Evolutionary conservation across 495 filamentous ascomycete genomes (phyloP).

Genomic region (Aspergillus nidulans): DNA sequence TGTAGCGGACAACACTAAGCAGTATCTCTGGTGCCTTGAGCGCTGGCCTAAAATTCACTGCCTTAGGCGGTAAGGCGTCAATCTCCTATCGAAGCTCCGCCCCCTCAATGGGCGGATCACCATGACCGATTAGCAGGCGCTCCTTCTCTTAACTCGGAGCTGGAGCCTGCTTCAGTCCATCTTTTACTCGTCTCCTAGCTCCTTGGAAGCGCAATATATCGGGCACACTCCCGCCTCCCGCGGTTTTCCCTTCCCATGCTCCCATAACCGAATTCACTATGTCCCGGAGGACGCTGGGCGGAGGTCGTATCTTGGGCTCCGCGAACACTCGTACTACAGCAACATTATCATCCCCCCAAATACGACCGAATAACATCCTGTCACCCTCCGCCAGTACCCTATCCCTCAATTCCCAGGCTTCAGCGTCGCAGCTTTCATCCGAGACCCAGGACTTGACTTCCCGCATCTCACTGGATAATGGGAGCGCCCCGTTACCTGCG

Average conservation of each 20-base stretch:
- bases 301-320: constrained; percentile 82
- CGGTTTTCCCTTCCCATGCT: constrained; percentile 34
- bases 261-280: constrained; percentile 46
- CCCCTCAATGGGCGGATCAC: constrained; percentile 10
- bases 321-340: constrained; percentile 72
- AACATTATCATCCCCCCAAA: constrained; percentile 51
- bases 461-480: constrained; percentile 53
- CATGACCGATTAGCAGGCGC: neutral
- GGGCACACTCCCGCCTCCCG: constrained; percentile 8
- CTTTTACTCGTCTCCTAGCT: neutral
- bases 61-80: neutral
- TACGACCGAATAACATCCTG: constrained; percentile 48
- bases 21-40: neutral
- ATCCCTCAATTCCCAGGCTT: constrained; percentile 60
- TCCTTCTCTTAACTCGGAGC: constrained; percentile 2
- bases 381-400: constrained; percentile 57
- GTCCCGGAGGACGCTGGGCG: constrained; percentile 80
- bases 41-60: neutral
- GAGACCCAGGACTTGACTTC: constrained; percentile 57
- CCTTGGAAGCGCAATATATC: constrained; percentile 15
- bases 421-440: constrained; percentile 53
- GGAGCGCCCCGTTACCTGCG: constrained; percentile 41
- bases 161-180: neutral
- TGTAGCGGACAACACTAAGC: no score
- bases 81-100: constrained; percentile 7